Percentiles rank a stretch among this genome's conserved stretches.
Evolutionary conservation across 805 yeast genomes (phyloP).

Genomic region (Yamadazyma scolyti): DNA sequence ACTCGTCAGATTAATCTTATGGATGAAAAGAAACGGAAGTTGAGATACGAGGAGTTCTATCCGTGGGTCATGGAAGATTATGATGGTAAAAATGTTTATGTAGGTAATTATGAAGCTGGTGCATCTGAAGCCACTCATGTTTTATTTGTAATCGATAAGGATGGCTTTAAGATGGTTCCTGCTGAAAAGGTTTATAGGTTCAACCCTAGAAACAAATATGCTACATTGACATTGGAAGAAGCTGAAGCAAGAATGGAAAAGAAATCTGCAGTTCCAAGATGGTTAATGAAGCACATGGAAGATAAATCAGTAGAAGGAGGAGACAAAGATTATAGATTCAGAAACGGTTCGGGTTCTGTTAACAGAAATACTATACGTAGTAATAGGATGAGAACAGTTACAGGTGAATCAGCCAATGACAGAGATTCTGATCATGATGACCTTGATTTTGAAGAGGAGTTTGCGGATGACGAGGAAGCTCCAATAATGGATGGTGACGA

Average conservation of each 20-base stretch:
- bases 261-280: constrained; percentile 74
- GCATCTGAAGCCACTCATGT: constrained; percentile 77
- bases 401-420: constrained; percentile 42
- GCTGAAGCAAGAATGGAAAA: constrained; percentile 94
- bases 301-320: constrained; percentile 46
- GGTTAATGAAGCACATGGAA: constrained; percentile 91
- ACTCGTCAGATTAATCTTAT: constrained; percentile 79
- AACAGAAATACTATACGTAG: constrained; percentile 2
- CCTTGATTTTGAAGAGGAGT: constrained; percentile 92
- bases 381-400: constrained; percentile 36
- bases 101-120: constrained; percentile 92
- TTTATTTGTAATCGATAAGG: constrained; percentile 76
- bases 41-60: constrained; percentile 92
- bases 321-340: constrained; percentile 45
- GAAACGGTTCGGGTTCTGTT: constrained; percentile 16
- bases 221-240: constrained; percentile 91
- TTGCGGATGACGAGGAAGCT: constrained; percentile 98
- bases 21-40: constrained; percentile 76
- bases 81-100: constrained; percentile 92
- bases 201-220: constrained; percentile 89
- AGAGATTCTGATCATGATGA: constrained; percentile 84
- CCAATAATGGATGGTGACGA: constrained; percentile 96
- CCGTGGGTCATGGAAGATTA: constrained; percentile 99
- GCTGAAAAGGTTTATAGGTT: constrained; percentile 92
- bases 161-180: constrained; percentile 91